A percentile compares a stretch with the other conserved stretches of the same genome.
phyloP scores from a whole-genome alignment of 2,329 filamentous ascomycete species.

The Samsoniella hepiali region DNA sequence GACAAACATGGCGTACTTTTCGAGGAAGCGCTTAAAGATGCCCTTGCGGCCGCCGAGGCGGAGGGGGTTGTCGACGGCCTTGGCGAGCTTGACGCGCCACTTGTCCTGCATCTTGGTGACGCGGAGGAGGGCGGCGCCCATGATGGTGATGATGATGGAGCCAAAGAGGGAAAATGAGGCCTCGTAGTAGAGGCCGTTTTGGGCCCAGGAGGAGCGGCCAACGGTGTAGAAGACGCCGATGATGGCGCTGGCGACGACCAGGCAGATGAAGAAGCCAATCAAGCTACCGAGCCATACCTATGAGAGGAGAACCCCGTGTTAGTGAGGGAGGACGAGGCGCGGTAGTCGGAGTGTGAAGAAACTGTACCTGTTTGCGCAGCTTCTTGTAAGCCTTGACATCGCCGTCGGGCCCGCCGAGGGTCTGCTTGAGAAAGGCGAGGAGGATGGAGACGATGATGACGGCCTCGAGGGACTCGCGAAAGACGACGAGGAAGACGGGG shows the following conservation, averaged over 20 bases:
- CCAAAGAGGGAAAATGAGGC: slow-evolving; percentile 74
- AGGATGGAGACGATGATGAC: slow-evolving; percentile 85
- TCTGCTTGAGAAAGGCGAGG: slow-evolving; percentile 80
- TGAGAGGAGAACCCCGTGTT: background rate
- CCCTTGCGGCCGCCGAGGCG: slow-evolving; percentile 42
- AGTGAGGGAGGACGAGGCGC: background rate
- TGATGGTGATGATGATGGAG: slow-evolving; percentile 73
- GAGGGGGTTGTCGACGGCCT: slow-evolving; percentile 57
- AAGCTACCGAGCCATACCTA: slow-evolving; percentile 62
- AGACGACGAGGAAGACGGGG: slow-evolving; percentile 86
- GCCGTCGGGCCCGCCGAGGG: slow-evolving; percentile 60
- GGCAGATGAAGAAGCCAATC: slow-evolving; percentile 60
- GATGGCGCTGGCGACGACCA: slow-evolving; percentile 62
- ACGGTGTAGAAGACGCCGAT: slow-evolving; percentile 71
- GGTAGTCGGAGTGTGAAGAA: too few relatives aligned
- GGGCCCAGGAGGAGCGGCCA: slow-evolving; percentile 63
- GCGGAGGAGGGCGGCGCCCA: slow-evolving; percentile 76
- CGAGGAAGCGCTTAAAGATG: slow-evolving; percentile 58
- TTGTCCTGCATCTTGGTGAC: slow-evolving; percentile 82
- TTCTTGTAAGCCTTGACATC: slow-evolving; percentile 64
- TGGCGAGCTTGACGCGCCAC: slow-evolving; percentile 79
- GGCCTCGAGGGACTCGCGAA: slow-evolving; percentile 80
- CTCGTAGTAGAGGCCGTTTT: slow-evolving; percentile 75
- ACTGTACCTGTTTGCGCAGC: slow-evolving; percentile 59
- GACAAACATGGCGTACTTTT: slow-evolving; percentile 83